Base-by-base conservation (phyloP, 179 eudicot genomes). In the Dionaea muscipula region DNA sequence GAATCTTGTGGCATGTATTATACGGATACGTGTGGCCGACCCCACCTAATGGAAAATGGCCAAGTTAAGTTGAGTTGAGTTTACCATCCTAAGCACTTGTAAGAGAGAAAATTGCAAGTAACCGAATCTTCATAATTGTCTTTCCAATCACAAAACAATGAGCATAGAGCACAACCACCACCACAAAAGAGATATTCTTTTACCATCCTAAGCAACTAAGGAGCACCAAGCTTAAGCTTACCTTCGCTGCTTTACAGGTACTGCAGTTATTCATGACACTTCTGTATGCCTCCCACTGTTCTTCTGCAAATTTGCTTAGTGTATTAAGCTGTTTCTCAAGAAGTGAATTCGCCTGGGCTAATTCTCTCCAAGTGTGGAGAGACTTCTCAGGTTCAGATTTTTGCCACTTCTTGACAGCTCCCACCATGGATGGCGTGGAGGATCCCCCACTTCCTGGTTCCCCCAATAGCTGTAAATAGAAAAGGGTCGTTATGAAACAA, bases 391-490 rank as follows among this genome's bases (percentile, higher is more conserved):
- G 98, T 27, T 91, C 94, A 47, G 91, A 74, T 44, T 82, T 93
- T 76, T 93, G 86, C 99, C 99, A 93, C 79, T 85, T 81, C 73
- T 93, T 88, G n/a, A 93, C 86, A 57, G 99, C 89, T 51, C 96
- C 96, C 35, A 93, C 96, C 99, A 88, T 93, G 59, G 99, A 93
- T 36, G 95, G 96, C 17, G 99, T 91, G 62, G 99, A 88, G 57
- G 99, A 93, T 52, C 99, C 99, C 24, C 99, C 99, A 63, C 76
- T 59, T 79, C 99, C 99, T 25, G 96, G 99, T 60, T 93, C 99
- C 61, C 99, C 99, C 7, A 93, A 81, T 65, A 87, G 66, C 99
- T 88, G 74, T 35, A 68, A 74, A 51, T 39, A 47, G 63, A 39
- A 67, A 51, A 36, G 59, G 35, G 51, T 50, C 21, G 26, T 26